Evolutionary conservation across 306 rosid genomes (phyloP).

Genomic region (Corylus avellana): DNA sequence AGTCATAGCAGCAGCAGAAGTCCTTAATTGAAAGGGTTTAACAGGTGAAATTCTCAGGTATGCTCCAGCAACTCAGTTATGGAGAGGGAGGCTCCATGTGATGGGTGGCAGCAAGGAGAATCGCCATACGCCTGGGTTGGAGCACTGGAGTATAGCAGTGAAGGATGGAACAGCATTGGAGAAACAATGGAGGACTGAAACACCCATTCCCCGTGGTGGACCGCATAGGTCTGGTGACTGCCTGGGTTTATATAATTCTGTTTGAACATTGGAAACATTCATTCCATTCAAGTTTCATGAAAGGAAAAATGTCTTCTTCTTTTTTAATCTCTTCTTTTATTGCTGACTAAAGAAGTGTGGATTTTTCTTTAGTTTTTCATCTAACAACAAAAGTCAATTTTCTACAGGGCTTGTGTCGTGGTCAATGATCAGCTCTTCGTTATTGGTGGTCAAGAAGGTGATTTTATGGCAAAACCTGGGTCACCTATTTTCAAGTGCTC

Average conservation of each 20-base stretch:
- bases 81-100: slow-evolving; percentile 93
- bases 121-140: slow-evolving; percentile 81
- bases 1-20: not conserved
- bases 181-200: slow-evolving; percentile 63
- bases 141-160: slow-evolving; percentile 92
- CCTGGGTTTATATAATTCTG: slow-evolving; percentile 8
- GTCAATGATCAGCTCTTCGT: slow-evolving; percentile 61
- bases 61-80: slow-evolving; percentile 88
- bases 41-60: slow-evolving; percentile 47
- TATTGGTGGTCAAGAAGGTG: slow-evolving; percentile 97
- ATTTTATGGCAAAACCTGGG: slow-evolving; percentile 93
- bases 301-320: not conserved
- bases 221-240: slow-evolving; percentile 74
- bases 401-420: slow-evolving; percentile 70
- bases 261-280: not conserved
- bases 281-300: not conserved
- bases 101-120: slow-evolving; percentile 98
- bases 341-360: not conserved
- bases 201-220: slow-evolving; percentile 93
- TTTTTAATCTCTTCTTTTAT: not conserved
- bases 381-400: slow-evolving; percentile 19
- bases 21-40: slow-evolving; percentile 19
- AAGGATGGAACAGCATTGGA: slow-evolving; percentile 75
- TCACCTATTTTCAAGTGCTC: slow-evolving; percentile 96
- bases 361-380: not conserved